Base-by-base conservation (phyloP, 2,329 filamentous ascomycete species). In the Aspergillus brunneoviolaceus region DNA sequence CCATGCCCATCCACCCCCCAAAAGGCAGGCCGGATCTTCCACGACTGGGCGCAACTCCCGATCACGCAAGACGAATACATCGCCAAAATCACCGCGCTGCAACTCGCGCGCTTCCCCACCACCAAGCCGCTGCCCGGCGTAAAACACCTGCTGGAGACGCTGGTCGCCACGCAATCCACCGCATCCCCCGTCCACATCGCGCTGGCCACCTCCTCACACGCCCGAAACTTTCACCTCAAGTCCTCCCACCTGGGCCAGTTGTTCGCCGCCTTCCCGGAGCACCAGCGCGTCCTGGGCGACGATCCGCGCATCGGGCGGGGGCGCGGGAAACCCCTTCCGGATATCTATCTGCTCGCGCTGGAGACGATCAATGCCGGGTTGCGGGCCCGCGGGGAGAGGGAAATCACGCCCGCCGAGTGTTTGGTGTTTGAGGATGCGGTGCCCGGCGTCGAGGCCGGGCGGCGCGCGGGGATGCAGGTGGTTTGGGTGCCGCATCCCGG, bases 371-470 rank as follows among this genome's bases (percentile, higher is more conserved):
- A 99, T 76, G 85, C 85, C 49, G 86, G 86, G 16, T 80, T 96
- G 6, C 79, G 79, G 11, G 63, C 81, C 0, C 67, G 70, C 45
- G 87, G 89, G 55, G 79, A 83, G 65, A 79, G 84, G 60, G 81
- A 82, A 56, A 88, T 99, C 63, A 81, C 73, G 57, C 92, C 92
- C 0, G 89, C 90, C 66, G 94, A 98, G 76, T 98, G 95, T 73
- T 82, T 99, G 16, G 95, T 98, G 0, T 98, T 99, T 70, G 95
- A 99, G 78, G 95, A 99, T 76, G 91, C 89, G 50, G 93, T 98
- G 1, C 91, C 92, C 0, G 95, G 95, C 4, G 92, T 97, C 2
- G 95, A 99, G 78, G 87, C 92, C 2, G 95, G 92, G 4, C 82
- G 95, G 56, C 86, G 95, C 65, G 95, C 95, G 0, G 94, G 94